Evolutionary conservation across 108 stramenopile species (phyloP), one percentile per base, ranked within the genome.

Genomic region (Fragilaria radians): DNA sequence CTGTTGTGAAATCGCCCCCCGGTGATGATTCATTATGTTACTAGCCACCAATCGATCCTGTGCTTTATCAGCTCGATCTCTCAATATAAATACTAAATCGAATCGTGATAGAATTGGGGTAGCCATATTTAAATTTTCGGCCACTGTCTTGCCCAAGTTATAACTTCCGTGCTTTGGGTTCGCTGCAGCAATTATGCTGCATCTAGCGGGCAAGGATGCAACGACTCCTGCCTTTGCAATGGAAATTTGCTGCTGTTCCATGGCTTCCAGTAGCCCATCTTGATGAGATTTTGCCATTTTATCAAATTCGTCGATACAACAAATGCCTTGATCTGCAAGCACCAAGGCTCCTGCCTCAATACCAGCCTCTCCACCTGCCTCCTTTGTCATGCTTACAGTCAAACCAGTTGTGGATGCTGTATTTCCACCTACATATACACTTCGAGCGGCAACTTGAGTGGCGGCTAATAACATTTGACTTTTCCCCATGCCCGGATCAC

Each of bases 251-350:
- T 99, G 97, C 63, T 99, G 98, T 72, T 99, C 98, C 98, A 99
- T 99, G 14, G 97, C 96, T 76, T 99, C 98, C 52, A 98, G 76
- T 3, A 99, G 76, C 52, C 85, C 91, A 67, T 89, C 91, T 63
- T 87, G 79, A 64, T 89, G 79, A 48, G 76, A 87, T 57, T 81
- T 87, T 1, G 72, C 69, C 94, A 98, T 93, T 65, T 99, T 99
- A 71, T 99, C 98, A 52, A 99, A 86, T 65, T 99, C 98, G 63
- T 99, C 98, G 62, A 99, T 96, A 72, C 96, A 98, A 66, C 96
- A 96, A 5, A 97, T 85, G 29, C 97, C 98, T 59, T 89, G 82
- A 64, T 98, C 97, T 0, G 94, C 93, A 32, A 99, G 65, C 4
- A 99, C 95, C 32, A 99, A 69, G 1, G 98, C 98, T 24, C 98